Percentiles rank a stretch among this genome's conserved stretches.
Conservation (phyloP, 1,139 yeast genomes). For the Saccharomyces hybrid region DNA sequence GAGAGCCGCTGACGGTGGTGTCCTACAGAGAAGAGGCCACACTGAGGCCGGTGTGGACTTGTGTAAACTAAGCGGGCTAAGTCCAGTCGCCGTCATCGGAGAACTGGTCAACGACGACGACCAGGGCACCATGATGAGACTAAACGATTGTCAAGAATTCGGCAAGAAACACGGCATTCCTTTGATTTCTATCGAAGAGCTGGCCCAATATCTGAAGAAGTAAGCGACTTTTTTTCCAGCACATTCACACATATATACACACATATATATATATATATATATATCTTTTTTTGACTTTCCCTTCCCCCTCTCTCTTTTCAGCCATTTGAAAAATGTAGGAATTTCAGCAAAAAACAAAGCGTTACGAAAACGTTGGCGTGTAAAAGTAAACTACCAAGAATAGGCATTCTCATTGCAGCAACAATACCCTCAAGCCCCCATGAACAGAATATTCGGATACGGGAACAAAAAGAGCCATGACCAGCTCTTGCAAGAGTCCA, state of each 20-base stretch:
- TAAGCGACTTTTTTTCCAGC: neutral
- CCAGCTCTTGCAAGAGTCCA: slow-evolving; percentile 28
- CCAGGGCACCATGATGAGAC: slow-evolving; percentile 83
- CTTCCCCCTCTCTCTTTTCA: neutral
- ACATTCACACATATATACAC: neutral
- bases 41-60: slow-evolving; percentile 96
- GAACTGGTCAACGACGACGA: slow-evolving; percentile 90
- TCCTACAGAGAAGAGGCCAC: slow-evolving; percentile 83
- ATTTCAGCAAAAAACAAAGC: neutral
- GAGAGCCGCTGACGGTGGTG: slow-evolving; percentile 82
- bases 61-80: slow-evolving; percentile 65
- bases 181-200: slow-evolving; percentile 71
- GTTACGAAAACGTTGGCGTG: too few relatives aligned
- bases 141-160: slow-evolving; percentile 74
- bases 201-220: slow-evolving; percentile 46
- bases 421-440: slow-evolving; percentile 7
- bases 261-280: neutral
- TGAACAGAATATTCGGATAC: slow-evolving; percentile 33
- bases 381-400: too few relatives aligned
- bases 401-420: too few relatives aligned
- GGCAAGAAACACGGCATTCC: slow-evolving; percentile 56
- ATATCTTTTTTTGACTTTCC: neutral
- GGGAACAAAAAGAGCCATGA: slow-evolving; percentile 29
- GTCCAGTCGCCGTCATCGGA: slow-evolving; percentile 88
- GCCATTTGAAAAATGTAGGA: slow-evolving; percentile 1